These are phyloP conservation scores for Symbiodinium natans DNA, from an alignment of 73 alveolate genomes.

Conservation along the genomic window DNA sequence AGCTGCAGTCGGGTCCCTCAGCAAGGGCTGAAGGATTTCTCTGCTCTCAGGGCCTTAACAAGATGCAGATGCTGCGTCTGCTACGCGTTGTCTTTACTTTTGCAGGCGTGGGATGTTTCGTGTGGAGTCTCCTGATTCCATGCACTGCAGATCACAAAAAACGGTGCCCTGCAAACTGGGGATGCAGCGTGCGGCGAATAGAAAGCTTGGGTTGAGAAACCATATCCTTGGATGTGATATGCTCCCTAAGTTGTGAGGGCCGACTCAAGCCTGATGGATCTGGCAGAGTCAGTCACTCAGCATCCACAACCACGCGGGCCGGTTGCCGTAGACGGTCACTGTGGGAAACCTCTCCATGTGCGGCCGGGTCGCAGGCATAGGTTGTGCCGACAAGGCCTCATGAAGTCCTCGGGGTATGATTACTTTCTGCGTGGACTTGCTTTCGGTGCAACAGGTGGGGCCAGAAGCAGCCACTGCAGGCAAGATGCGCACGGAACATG, in stretches of 20 bases:
- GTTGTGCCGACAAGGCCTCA: slow-evolving; percentile 3
- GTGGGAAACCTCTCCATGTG: neutral
- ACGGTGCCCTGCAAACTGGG: too few relatives aligned
- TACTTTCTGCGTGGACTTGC: too few relatives aligned
- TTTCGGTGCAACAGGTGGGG: too few relatives aligned
- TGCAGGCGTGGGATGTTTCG: too few relatives aligned
- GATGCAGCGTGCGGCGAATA: neutral
- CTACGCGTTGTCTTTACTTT: too few relatives aligned
- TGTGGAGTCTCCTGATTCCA: too few relatives aligned
- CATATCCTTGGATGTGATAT: neutral
- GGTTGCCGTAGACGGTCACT: too few relatives aligned
- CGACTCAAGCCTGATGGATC: too few relatives aligned
- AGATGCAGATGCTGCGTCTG: too few relatives aligned
- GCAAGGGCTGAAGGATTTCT: neutral
- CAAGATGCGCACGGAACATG: neutral
- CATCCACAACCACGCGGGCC: neutral
- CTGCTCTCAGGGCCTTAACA: neutral
- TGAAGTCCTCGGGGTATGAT: neutral
- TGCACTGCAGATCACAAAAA: too few relatives aligned
- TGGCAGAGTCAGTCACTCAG: too few relatives aligned
- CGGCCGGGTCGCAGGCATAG: neutral
- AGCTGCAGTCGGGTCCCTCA: neutral
- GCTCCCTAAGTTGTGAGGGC: neutral
- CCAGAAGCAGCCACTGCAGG: neutral
- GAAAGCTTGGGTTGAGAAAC: neutral